A percentile compares a stretch with the other conserved stretches of the same genome.
phyloP scores from a whole-genome alignment of 805 yeast species.

The Debaryomyces hansenii region DNA sequence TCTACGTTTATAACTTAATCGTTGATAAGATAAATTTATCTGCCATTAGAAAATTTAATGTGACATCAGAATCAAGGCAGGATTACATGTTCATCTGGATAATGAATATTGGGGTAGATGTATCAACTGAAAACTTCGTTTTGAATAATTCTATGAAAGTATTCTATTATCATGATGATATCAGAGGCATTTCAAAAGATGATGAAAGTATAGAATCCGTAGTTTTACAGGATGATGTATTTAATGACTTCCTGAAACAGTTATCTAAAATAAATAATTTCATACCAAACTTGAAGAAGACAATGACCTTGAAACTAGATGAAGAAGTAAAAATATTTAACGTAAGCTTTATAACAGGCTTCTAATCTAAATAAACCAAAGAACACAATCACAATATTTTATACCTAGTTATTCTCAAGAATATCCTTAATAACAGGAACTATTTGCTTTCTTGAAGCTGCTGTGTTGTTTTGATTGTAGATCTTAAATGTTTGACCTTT shows the following conservation, averaged over 20 bases:
- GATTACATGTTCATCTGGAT: slow-evolving; percentile 33
- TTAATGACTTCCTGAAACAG: slow-evolving; percentile 12
- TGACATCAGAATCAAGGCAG: slow-evolving; percentile 8
- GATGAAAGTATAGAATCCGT: slow-evolving; percentile 18
- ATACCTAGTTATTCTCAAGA: slow-evolving; percentile 17
- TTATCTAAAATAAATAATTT: slow-evolving; percentile 14
- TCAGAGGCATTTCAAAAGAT: slow-evolving; percentile 8
- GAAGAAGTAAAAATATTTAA: slow-evolving; percentile 11
- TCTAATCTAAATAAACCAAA: background rate
- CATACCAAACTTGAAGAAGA: slow-evolving; percentile 19
- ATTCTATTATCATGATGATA: slow-evolving; percentile 17
- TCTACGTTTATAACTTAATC: slow-evolving; percentile 38
- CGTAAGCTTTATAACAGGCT: slow-evolving; percentile 23
- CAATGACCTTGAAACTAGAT: slow-evolving; percentile 13
- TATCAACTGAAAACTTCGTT: slow-evolving; percentile 16
- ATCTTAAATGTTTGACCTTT: slow-evolving; percentile 17
- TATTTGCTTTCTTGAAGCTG: slow-evolving; percentile 82
- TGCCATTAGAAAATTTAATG: slow-evolving; percentile 33
- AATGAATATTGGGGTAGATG: slow-evolving; percentile 32
- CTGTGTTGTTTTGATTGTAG: slow-evolving; percentile 48
- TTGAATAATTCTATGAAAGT: slow-evolving; percentile 29
- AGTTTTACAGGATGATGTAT: slow-evolving; percentile 13
- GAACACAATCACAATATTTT: background rate
- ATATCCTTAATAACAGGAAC: slow-evolving; percentile 58
- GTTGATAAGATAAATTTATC: slow-evolving; percentile 41